Evolutionary conservation across 352 stramenopile species (phyloP).

Genomic region (Globisporangium middletonii): DNA sequence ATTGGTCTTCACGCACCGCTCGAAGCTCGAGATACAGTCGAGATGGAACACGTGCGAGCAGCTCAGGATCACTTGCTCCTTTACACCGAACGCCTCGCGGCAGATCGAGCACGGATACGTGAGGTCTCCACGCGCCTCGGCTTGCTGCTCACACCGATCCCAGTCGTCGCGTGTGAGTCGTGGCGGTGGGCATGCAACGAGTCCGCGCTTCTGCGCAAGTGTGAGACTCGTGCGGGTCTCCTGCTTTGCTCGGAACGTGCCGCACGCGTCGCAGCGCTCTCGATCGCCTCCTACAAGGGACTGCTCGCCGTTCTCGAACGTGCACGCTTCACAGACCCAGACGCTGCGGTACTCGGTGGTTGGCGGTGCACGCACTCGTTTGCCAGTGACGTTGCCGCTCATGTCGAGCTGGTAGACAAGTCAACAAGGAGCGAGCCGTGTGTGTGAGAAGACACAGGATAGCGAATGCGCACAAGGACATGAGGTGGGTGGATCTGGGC

Average conservation of each 20-base stretch:
- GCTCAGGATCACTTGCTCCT: constrained; percentile 78
- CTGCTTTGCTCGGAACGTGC: constrained; percentile 18
- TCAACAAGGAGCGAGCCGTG: not conserved
- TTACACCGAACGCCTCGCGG: constrained; percentile 59
- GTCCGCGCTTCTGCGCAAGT: constrained; percentile 64
- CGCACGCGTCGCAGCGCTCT: constrained; percentile 47
- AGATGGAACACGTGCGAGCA: constrained; percentile 87
- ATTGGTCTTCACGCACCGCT: constrained; percentile 26
- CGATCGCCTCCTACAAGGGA: constrained; percentile 8
- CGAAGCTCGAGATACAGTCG: constrained; percentile 75
- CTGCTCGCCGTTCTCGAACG: constrained; percentile 60
- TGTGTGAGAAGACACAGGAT: not conserved
- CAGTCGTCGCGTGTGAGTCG: constrained; percentile 70
- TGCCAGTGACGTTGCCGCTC: not conserved
- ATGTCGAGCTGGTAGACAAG: not conserved
- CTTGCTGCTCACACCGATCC: constrained; percentile 62
- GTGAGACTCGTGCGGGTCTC: constrained; percentile 31
- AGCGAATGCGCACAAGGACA: too few species aligned
- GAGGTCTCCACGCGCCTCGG: constrained; percentile 52
- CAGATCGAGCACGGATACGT: constrained; percentile 79
- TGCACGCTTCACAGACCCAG: constrained; percentile 79
- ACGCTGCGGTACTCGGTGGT: constrained; percentile 37
- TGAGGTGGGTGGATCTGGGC: not conserved
- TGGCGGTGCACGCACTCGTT: not conserved
- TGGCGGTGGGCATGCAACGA: constrained; percentile 43